phyloP scores from a whole-genome alignment of 225 moss, liverwort and hornwort species.

The Bryum argenteum region DNA sequence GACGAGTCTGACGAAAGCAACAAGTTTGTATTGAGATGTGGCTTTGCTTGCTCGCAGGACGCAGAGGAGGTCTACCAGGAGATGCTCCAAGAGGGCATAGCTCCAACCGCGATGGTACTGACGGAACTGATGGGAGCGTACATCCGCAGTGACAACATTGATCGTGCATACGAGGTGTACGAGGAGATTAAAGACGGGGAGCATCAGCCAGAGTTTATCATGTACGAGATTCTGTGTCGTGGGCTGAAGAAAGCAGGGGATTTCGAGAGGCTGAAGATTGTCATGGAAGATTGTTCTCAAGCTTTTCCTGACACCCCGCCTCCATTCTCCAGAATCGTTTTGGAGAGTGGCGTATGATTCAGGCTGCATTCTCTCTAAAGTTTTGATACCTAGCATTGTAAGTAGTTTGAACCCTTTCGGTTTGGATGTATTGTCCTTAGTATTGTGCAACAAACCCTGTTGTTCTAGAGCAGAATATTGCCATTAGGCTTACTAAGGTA shows the following conservation, averaged over 20 bases:
- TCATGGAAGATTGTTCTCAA: slow-evolving; percentile 56
- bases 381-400: slow-evolving; percentile 13
- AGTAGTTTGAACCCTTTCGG: neutral
- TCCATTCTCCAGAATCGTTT: slow-evolving; percentile 54
- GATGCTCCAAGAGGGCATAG: slow-evolving; percentile 53
- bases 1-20: neutral
- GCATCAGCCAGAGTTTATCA: slow-evolving; percentile 51
- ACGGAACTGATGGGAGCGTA: slow-evolving; percentile 68
- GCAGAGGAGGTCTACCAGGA: slow-evolving; percentile 47
- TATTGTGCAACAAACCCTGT: no score
- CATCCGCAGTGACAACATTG: slow-evolving; percentile 46
- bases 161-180: slow-evolving; percentile 49
- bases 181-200: slow-evolving; percentile 45
- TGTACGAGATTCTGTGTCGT: slow-evolving; percentile 60
- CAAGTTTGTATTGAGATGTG: neutral
- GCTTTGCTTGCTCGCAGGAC: slow-evolving; percentile 41
- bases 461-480: no score
- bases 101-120: slow-evolving; percentile 51
- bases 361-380: neutral
- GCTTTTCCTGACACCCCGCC: slow-evolving; percentile 53
- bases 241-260: slow-evolving; percentile 56
- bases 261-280: slow-evolving; percentile 54
- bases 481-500: neutral
- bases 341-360: slow-evolving; percentile 43
- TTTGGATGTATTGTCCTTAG: no score